These are phyloP conservation scores for Cymbidium sinense DNA, from an alignment of 106 monocot genomes.

Conservation along the genomic window DNA sequence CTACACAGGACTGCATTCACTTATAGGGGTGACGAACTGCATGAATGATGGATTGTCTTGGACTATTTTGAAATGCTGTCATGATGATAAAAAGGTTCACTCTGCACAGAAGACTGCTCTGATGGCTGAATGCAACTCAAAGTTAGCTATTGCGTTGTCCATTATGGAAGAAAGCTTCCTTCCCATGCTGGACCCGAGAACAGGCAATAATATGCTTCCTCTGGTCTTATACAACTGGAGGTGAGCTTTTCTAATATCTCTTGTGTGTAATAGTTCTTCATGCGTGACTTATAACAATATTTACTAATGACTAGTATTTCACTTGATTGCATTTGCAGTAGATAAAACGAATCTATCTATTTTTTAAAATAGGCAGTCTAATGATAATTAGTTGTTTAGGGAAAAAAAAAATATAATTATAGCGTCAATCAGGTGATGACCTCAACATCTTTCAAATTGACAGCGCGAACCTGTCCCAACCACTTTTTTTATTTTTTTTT, in stretches of 20 bases:
- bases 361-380: too few species aligned
- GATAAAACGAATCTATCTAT: too few species aligned
- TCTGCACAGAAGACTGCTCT: conserved; percentile 44
- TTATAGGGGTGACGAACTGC: conserved; percentile 45
- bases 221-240: conserved; percentile 79
- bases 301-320: not conserved
- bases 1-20: conserved; percentile 44
- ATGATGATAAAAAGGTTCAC: conserved; percentile 33
- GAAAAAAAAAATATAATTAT: too few species aligned
- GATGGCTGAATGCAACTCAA: conserved; percentile 70
- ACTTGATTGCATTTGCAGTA: not conserved
- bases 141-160: conserved; percentile 69
- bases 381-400: too few species aligned
- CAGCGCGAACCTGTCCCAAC: too few species aligned
- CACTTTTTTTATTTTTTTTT: too few species aligned
- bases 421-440: too few species aligned
- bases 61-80: conserved; percentile 59
- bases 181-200: conserved; percentile 61
- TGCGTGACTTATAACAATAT: not conserved
- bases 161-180: conserved; percentile 86
- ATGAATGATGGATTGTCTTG: conserved; percentile 51
- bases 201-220: conserved; percentile 72
- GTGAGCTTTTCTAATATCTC: conserved; percentile 28
- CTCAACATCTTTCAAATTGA: too few species aligned
- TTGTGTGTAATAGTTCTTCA: not conserved